These are phyloP conservation scores for Metschnikowia dekortorum DNA, from an alignment of 805 yeast genomes.

Conservation along the genomic window DNA sequence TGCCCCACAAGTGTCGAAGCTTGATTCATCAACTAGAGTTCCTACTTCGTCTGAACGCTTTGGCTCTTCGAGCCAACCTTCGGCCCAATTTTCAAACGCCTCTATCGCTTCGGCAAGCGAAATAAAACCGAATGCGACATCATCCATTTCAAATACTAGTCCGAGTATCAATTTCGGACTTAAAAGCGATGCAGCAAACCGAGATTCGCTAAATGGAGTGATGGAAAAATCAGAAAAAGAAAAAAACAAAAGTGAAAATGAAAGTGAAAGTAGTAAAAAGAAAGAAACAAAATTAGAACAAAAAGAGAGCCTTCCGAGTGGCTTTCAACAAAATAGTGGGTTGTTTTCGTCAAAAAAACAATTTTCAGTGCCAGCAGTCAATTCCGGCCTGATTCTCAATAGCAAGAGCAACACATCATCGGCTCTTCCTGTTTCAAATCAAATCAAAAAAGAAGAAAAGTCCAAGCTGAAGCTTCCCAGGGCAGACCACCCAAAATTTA, in stretches of 20 bases:
- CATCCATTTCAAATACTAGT: not conserved
- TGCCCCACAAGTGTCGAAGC: not conserved
- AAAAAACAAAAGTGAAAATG: not conserved
- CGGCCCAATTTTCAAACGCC: not conserved
- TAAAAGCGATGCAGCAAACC: not conserved
- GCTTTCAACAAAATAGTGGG: not conserved
- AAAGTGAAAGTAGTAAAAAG: not conserved
- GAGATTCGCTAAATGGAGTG: not conserved
- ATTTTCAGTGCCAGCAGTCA: not conserved
- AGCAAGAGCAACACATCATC: not conserved
- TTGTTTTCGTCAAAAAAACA: not conserved
- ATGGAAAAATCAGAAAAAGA: not conserved
- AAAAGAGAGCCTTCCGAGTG: not conserved
- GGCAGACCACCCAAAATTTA: not conserved
- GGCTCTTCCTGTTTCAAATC: not conserved
- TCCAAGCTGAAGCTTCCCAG: not conserved
- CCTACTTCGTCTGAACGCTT: not conserved
- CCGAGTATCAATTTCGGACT: not conserved
- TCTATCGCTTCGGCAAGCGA: not conserved
- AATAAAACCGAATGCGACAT: not conserved
- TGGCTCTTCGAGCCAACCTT: not conserved
- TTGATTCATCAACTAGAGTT: not conserved
- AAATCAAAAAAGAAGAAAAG: not conserved
- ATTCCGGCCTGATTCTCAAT: not conserved
- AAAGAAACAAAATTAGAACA: not conserved